These are phyloP conservation scores for Laguncularia racemosa DNA, from an alignment of 345 rosid genomes.

Conservation along the genomic window DNA sequence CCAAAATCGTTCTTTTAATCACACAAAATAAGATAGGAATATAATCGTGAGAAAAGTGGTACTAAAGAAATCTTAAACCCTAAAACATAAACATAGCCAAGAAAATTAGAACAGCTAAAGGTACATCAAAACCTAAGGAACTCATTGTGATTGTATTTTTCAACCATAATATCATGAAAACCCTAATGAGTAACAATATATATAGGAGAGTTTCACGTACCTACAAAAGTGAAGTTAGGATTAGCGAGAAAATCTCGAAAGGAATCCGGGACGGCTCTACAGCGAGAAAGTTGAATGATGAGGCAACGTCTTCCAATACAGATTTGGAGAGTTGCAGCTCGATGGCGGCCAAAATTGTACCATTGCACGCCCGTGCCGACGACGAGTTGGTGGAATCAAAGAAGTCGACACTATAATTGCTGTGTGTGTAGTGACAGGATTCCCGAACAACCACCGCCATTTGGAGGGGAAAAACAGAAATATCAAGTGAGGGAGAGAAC, in stretches of 20 bases:
- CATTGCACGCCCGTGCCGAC: slow-evolving; percentile 6
- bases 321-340: background rate
- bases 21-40: too few species aligned
- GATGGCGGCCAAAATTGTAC: background rate
- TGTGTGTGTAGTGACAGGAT: background rate
- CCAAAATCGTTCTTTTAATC: too few species aligned
- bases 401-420: background rate
- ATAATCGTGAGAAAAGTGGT: too few species aligned
- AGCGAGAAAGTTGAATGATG: slow-evolving; percentile 1
- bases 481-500: background rate
- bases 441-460: background rate
- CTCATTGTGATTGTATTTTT: too few species aligned
- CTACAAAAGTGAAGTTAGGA: background rate
- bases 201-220: background rate
- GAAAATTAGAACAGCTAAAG: too few species aligned
- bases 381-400: background rate
- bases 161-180: too few species aligned
- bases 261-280: background rate
- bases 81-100: too few species aligned
- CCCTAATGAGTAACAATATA: too few species aligned
- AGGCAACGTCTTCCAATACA: background rate
- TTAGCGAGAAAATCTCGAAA: background rate
- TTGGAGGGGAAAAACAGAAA: background rate
- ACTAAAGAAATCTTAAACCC: too few species aligned
- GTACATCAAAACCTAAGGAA: too few species aligned